These are phyloP conservation scores for Mycena capillaripes DNA, from an alignment of 768 basidiomycete species.

Conservation along the genomic window DNA sequence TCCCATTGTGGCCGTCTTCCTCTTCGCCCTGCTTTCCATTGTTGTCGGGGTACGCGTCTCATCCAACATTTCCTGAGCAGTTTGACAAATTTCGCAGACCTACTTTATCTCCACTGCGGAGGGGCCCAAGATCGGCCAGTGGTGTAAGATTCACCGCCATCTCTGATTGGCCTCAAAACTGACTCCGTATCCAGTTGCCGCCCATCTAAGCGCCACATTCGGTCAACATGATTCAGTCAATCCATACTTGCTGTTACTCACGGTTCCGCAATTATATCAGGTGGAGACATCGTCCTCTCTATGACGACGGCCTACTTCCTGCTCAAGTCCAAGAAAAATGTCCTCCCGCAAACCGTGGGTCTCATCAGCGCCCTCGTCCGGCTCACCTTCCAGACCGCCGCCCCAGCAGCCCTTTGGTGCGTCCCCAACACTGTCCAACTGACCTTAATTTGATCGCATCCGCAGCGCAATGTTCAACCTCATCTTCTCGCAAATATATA, in stretches of 20 bases:
- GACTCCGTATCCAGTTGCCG: conserved; percentile 40
- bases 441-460: background rate
- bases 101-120: conserved; percentile 43
- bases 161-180: background rate
- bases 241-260: background rate
- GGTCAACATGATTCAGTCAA: conserved; percentile 27
- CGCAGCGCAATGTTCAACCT: conserved; percentile 51
- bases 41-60: conserved; percentile 42
- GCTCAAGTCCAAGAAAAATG: conserved; percentile 44
- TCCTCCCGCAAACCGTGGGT: conserved; percentile 47
- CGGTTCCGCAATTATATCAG: conserved; percentile 30
- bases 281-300: conserved; percentile 47
- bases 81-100: conserved; percentile 33
- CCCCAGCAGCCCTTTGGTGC: conserved; percentile 52
- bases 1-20: conserved; percentile 40
- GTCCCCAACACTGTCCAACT: background rate
- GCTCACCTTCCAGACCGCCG: conserved; percentile 48
- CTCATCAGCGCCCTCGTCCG: conserved; percentile 46
- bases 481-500: conserved; percentile 49
- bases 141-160: conserved; percentile 41
- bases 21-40: conserved; percentile 46
- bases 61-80: background rate
- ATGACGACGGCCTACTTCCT: conserved; percentile 46
- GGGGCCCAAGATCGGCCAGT: conserved; percentile 37
- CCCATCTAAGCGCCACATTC: conserved; percentile 44